Conservation (phyloP, 805 yeast genomes). For the Candida nanaspora region DNA sequence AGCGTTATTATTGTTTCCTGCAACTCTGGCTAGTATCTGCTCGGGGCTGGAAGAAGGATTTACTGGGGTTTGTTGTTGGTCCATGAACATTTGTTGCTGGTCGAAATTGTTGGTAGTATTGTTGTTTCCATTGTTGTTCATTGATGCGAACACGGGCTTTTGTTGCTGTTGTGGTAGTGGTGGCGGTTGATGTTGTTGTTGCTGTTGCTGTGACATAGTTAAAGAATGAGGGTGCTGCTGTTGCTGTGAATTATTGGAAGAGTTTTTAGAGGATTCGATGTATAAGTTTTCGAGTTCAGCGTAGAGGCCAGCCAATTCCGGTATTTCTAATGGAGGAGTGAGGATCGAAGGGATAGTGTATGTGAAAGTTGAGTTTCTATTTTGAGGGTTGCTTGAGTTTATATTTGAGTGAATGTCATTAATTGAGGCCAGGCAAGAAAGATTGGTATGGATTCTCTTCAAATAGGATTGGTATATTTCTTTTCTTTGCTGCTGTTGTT, state of each 20-base stretch:
- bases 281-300: conserved; percentile 40
- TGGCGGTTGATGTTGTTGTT: conserved; percentile 8
- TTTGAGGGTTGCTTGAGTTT: conserved; percentile 19
- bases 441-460: conserved; percentile 29
- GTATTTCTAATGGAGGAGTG: conserved; percentile 48
- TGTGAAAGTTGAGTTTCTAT: conserved; percentile 14
- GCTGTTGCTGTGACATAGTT: conserved; percentile 15
- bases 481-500: conserved; percentile 10
- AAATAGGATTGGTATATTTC: conserved; percentile 26
- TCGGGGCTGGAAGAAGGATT: conserved; percentile 21
- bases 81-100: conserved; percentile 8
- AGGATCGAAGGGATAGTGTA: conserved; percentile 38
- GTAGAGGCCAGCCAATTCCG: conserved; percentile 43
- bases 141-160: conserved; percentile 1
- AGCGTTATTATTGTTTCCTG: neutral
- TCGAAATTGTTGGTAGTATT: no score
- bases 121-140: neutral
- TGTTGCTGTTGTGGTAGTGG: conserved; percentile 3
- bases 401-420: conserved; percentile 27
- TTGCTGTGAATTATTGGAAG: conserved; percentile 12
- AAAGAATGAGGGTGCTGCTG: conserved; percentile 5
- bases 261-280: conserved; percentile 38
- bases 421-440: conserved; percentile 29
- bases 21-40: conserved; percentile 26
- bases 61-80: conserved; percentile 2